Base-by-base conservation (phyloP, 306 rosid species). In the Neltuma alba region DNA sequence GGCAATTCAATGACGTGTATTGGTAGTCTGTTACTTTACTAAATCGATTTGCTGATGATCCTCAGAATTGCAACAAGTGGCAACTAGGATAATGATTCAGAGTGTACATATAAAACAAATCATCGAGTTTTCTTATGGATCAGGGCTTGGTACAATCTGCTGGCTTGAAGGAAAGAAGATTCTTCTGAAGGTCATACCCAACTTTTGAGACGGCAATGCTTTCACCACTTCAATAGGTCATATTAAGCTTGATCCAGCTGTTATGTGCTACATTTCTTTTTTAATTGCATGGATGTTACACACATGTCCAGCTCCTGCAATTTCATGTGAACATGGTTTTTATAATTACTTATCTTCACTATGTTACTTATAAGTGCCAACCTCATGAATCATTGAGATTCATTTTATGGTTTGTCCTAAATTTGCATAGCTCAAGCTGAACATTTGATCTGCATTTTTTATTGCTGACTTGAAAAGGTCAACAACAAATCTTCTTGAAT, bases 221-320 rank as follows among this genome's bases (percentile, higher is more conserved):
- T 47, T 38, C 57, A 34, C 44, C 76, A 48, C 41, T 20, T 72
- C 45, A 31, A n/a, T 11, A 31, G 3, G 45, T 72, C n/a, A 71
- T 47, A 48, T 50, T 31, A 72, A 50, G 76, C 76, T 50, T 50
- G 76, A 48, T 72, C 44, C 45, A 50, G 62, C 76, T 50, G 36
- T 73, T 13, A 52, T 21, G 13, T 15, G 3, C 47, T 52, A 37
- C 2, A 23, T 55, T 55, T 57, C 30, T 57, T 57, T 27, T 57
- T 57, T 25, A 5, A 52, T 52, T 20, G 11, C 33, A 0, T 11
- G 33, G 7, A 25, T 25, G 15, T 57, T 57, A 57, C 25, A 23
- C 62, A 2, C 20, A 9, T 69, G 60, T 72, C 55, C 76, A 18
- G 41, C n/a, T 20, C 45, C 37, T 27, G 44, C 34, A 38, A 48